Evolutionary conservation across 1,139 yeast genomes (phyloP).

Genomic region (Suhomyces panamericanus): DNA sequence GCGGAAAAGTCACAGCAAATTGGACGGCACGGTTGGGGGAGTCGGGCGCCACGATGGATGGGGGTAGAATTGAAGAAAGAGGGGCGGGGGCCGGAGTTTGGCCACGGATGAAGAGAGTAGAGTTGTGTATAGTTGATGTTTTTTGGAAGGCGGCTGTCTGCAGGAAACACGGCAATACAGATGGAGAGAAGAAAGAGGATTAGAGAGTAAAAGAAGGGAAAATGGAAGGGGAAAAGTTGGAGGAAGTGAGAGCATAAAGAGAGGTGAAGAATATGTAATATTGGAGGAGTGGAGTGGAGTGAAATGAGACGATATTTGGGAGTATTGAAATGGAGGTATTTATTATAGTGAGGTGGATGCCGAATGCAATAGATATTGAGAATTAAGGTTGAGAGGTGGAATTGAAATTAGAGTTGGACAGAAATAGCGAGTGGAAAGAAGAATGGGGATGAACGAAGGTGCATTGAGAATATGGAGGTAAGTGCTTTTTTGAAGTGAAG

Average conservation of each 20-base stretch:
- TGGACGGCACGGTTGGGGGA: neutral
- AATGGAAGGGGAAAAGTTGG: neutral
- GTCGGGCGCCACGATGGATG: neutral
- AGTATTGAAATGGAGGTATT: too few relatives aligned
- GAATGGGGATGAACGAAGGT: too few relatives aligned
- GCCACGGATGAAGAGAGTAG: neutral
- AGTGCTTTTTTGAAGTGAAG: too few relatives aligned
- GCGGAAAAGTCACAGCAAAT: neutral
- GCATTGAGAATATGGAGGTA: too few relatives aligned
- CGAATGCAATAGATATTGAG: too few relatives aligned
- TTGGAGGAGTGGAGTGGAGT: too few relatives aligned
- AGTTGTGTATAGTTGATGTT: constrained; percentile 4
- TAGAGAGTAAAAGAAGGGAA: neutral
- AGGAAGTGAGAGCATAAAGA: neutral
- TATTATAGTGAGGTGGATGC: too few relatives aligned
- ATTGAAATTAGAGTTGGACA: too few relatives aligned
- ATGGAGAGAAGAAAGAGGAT: neutral
- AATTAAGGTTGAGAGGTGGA: too few relatives aligned
- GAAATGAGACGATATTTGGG: too few relatives aligned
- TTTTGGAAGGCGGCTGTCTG: constrained; percentile 4
- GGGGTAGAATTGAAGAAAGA: neutral
- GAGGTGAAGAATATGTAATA: too few relatives aligned
- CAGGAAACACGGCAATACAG: constrained; percentile 1
- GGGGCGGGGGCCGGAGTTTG: constrained; percentile 1
- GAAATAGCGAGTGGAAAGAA: too few relatives aligned